These are phyloP conservation scores for Oenanthe javanica DNA, from an alignment of 140 eudicot species.

Conservation along the genomic window DNA sequence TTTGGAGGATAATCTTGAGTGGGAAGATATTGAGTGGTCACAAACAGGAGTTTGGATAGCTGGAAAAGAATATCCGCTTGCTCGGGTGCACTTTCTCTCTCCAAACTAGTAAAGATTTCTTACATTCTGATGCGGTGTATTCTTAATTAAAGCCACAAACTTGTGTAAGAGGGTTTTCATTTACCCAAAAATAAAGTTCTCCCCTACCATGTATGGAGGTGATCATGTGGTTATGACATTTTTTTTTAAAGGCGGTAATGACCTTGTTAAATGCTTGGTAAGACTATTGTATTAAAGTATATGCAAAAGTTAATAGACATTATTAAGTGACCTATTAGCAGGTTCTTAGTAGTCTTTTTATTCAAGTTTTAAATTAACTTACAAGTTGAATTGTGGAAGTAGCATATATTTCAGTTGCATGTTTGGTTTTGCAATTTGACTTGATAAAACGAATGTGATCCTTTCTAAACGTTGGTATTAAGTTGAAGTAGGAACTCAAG, in stretches of 20 bases:
- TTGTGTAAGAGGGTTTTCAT: neutral
- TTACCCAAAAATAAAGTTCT: neutral
- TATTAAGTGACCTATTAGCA: too few relatives aligned
- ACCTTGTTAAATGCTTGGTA: neutral
- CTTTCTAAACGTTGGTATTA: too few relatives aligned
- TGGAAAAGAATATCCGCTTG: constrained; percentile 75
- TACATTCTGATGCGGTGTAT: neutral
- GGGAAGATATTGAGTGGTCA: constrained; percentile 97
- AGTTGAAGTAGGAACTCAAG: too few relatives aligned
- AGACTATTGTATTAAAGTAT: neutral
- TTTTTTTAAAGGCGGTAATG: neutral
- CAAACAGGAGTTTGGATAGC: constrained; percentile 86
- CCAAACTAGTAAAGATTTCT: constrained; percentile 26
- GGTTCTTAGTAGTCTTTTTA: too few relatives aligned
- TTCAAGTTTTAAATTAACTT: too few relatives aligned
- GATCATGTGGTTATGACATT: neutral
- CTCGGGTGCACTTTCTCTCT: constrained; percentile 86
- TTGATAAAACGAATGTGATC: too few relatives aligned
- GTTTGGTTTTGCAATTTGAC: too few relatives aligned
- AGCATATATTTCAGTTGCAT: too few relatives aligned
- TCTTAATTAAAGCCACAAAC: too few relatives aligned
- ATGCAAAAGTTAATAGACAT: neutral
- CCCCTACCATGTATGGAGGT: neutral
- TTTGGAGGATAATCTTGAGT: constrained; percentile 82
- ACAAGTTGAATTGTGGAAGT: too few relatives aligned